These are phyloP conservation scores for Penicillium capsulatum DNA, from an alignment of 2,329 filamentous ascomycete species.

Conservation along the genomic window DNA sequence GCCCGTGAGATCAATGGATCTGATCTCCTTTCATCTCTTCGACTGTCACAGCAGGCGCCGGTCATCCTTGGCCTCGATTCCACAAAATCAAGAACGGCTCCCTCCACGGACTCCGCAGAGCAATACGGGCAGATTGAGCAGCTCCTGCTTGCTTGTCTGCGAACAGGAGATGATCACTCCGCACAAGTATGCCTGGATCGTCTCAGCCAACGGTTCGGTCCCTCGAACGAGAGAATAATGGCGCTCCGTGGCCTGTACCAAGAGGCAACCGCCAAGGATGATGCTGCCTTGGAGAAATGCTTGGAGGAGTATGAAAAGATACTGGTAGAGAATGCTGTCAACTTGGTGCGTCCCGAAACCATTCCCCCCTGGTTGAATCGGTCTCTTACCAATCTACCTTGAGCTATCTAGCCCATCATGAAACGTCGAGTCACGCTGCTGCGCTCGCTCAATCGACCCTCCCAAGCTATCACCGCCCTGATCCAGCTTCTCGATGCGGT, in stretches of 20 bases:
- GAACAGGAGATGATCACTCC: slow-evolving; percentile 74
- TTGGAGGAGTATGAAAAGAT: slow-evolving; percentile 74
- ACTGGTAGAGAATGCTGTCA: slow-evolving; percentile 67
- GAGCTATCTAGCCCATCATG: slow-evolving; percentile 61
- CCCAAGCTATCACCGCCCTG: slow-evolving; percentile 71
- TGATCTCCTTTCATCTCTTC: slow-evolving; percentile 47
- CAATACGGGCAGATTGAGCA: slow-evolving; percentile 86
- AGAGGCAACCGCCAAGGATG: slow-evolving; percentile 70
- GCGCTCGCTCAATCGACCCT: slow-evolving; percentile 63
- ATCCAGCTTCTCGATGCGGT: slow-evolving; percentile 73
- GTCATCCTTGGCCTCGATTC: slow-evolving; percentile 43
- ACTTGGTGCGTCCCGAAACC: slow-evolving; percentile 78
- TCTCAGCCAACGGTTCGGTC: slow-evolving; percentile 75
- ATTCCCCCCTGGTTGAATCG: no score
- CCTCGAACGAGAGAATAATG: slow-evolving; percentile 79
- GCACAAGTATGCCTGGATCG: slow-evolving; percentile 72
- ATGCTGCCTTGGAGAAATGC: slow-evolving; percentile 62
- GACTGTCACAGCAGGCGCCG: slow-evolving; percentile 42
- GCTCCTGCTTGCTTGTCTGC: slow-evolving; percentile 75
- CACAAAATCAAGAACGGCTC: slow-evolving; percentile 46
- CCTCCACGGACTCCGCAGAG: slow-evolving; percentile 65
- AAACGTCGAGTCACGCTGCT: slow-evolving; percentile 82
- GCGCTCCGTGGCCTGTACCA: slow-evolving; percentile 76
- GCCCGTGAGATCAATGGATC: slow-evolving; percentile 25
- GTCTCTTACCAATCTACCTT: no score